Conservation (phyloP, 2,329 filamentous ascomycete species). For the Trichoderma sp. region DNA sequence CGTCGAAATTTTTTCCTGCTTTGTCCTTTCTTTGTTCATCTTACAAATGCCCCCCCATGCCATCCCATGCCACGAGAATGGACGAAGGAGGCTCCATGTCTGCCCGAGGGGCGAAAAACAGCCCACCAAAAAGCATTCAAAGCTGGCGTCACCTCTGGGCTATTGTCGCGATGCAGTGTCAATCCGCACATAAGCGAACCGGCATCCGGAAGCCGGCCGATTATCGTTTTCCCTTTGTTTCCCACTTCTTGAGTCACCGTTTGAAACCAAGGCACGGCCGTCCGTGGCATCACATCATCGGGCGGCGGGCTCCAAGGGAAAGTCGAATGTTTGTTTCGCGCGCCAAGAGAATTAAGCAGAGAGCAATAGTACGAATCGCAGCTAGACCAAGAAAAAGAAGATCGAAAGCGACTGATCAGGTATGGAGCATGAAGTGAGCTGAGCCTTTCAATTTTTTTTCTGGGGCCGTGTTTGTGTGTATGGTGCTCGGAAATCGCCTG, state of each 20-base stretch:
- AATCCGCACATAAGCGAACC: slow-evolving; percentile 25
- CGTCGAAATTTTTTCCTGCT: not conserved
- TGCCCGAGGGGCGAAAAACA: slow-evolving; percentile 28
- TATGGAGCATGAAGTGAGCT: too few species aligned
- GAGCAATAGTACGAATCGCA: too few species aligned
- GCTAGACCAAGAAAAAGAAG: slow-evolving; percentile 1
- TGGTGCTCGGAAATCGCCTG: not conserved
- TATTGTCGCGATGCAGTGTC: not conserved
- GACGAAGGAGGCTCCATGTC: not conserved
- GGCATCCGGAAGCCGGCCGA: slow-evolving; percentile 16
- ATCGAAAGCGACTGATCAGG: not conserved
- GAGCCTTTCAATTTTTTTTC: not conserved
- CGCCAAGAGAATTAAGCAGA: too few species aligned
- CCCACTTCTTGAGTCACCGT: slow-evolving; percentile 25
- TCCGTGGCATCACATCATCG: slow-evolving; percentile 23
- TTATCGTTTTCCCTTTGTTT: too few species aligned
- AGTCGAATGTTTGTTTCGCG: slow-evolving; percentile 21
- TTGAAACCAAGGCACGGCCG: slow-evolving; percentile 8
- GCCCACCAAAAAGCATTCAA: slow-evolving; percentile 19
- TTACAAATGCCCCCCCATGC: too few species aligned
- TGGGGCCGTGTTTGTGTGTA: not conserved
- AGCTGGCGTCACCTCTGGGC: not conserved
- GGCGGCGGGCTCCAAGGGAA: slow-evolving; percentile 4
- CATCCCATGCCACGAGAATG: too few species aligned
- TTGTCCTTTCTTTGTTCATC: not conserved